Evolutionary conservation across 2,329 filamentous ascomycete genomes (phyloP), one percentile per base, ranked within the genome.

Genomic region (Penicillium italicum): DNA sequence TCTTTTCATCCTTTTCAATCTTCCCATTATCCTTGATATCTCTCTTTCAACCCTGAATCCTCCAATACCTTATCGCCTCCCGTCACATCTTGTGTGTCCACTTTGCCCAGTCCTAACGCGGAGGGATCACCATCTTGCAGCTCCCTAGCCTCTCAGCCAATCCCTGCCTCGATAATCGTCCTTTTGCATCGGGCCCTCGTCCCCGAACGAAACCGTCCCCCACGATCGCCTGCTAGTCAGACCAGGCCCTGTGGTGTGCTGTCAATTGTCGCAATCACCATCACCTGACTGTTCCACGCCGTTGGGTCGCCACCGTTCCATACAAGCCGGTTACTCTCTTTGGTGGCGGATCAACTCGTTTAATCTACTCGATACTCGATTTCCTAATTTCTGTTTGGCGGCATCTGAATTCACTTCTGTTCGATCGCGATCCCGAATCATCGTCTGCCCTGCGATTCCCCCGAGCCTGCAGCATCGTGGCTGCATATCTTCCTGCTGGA

Each of bases 401-500:
- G 24, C 41, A 38, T 37, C 16, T 16, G 20, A 20, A 5, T 26
- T 41, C 16, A 16, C 34, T 14, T 5, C 36, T 18, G 10, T 26
- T 41, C 34, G 34, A 45, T 28, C 6, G 26, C 20, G 50, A 47
- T 30, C 28, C 28, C 40, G 33, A 45, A 20, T 36, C 53, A 18
- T 33, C 18, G 20, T 41, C 14, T 20, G 6, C 22, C 33, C 53
- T 55, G 37, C 42, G 43, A 44, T 36, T 34, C 37, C 22, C n/a
- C 42, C 53, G 47, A 61, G 59, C 61, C 53, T 55, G 53, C 53
- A 51, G 47, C 41, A 45, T 34, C 47, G 53, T 51, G 66, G 62
- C 62, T 69, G 66, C 66, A 66, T 59, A 56, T 42, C 38, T 57
- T 61, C 61, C 47, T 57, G 55, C 61, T 46, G 55, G 60, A 51